Percentiles rank a stretch among this genome's conserved stretches.
Evolutionary conservation across 148 eudicot genomes (phyloP).

Genomic region (Fagopyrum esculentum): DNA sequence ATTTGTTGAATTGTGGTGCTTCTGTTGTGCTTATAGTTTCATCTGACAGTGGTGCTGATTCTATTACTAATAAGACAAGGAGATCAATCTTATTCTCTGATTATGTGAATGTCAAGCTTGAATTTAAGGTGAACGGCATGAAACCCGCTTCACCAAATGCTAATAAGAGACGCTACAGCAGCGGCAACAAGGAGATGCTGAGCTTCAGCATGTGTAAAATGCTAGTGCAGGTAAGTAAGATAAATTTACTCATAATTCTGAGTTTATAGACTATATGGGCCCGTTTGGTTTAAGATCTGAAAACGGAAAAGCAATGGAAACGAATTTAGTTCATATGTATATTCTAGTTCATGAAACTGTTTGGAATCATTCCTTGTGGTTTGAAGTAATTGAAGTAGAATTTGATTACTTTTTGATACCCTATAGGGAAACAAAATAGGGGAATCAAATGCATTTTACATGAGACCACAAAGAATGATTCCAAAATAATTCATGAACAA

Average conservation of each 20-base stretch:
- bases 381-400: too few species aligned
- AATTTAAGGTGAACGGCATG: constrained; percentile 41
- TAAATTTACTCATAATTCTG: not conserved
- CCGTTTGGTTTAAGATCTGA: too few species aligned
- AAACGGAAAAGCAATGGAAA: too few species aligned
- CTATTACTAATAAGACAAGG: constrained; percentile 49
- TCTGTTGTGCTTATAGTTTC: constrained; percentile 39
- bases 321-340: too few species aligned
- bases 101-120: constrained; percentile 45
- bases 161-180: constrained; percentile 22
- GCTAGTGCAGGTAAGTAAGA: constrained; percentile 63
- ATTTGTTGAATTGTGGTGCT: constrained; percentile 38
- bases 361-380: too few species aligned
- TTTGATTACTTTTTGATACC: too few species aligned
- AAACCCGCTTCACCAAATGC: not conserved
- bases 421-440: too few species aligned
- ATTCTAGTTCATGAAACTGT: too few species aligned
- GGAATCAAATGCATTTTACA: not conserved
- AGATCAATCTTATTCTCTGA: constrained; percentile 43
- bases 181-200: constrained; percentile 54
- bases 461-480: too few species aligned
- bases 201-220: constrained; percentile 76
- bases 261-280: too few species aligned
- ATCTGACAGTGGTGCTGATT: constrained; percentile 36
- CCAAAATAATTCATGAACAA: too few species aligned